Percentiles rank a stretch among this genome's conserved stretches.
phyloP scores from a whole-genome alignment of 495 filamentous ascomycete species.

The Patellaria atrata region DNA sequence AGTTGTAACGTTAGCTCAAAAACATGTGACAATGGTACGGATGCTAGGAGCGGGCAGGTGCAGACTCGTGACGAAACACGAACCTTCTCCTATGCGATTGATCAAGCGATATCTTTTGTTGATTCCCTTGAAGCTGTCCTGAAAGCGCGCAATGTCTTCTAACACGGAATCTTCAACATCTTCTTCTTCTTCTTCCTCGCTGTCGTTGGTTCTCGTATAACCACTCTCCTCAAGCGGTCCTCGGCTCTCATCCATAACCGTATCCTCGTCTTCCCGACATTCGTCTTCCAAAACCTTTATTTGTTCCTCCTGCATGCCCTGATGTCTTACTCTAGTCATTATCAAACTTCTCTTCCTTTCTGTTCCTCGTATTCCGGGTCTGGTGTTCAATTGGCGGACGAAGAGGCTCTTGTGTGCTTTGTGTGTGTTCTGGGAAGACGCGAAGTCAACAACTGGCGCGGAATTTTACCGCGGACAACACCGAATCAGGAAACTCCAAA shows the following conservation, averaged over 20 bases:
- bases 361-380: too few species aligned
- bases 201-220: slow-evolving; percentile 20
- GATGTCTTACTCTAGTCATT: too few species aligned
- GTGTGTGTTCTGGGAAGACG: too few species aligned
- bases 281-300: slow-evolving; percentile 33
- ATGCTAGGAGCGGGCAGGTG: slow-evolving; percentile 7
- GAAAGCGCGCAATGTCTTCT: slow-evolving; percentile 76
- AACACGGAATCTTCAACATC: slow-evolving; percentile 56
- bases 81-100: slow-evolving; percentile 94
- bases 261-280: slow-evolving; percentile 25
- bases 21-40: slow-evolving; percentile 8
- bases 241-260: slow-evolving; percentile 31
- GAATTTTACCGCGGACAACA: too few species aligned
- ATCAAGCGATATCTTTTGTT: slow-evolving; percentile 73
- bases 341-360: too few species aligned
- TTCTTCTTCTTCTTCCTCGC: slow-evolving; percentile 43
- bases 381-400: too few species aligned
- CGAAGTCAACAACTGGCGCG: too few species aligned
- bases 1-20: slow-evolving; percentile 7
- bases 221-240: slow-evolving; percentile 29
- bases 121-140: slow-evolving; percentile 71
- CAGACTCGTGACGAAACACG: too few species aligned
- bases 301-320: slow-evolving; percentile 25
- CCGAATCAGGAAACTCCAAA: too few species aligned
- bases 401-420: too few species aligned